Conservation (phyloP, 2,329 filamentous ascomycete species). For the Fusarium pininemorale region DNA sequence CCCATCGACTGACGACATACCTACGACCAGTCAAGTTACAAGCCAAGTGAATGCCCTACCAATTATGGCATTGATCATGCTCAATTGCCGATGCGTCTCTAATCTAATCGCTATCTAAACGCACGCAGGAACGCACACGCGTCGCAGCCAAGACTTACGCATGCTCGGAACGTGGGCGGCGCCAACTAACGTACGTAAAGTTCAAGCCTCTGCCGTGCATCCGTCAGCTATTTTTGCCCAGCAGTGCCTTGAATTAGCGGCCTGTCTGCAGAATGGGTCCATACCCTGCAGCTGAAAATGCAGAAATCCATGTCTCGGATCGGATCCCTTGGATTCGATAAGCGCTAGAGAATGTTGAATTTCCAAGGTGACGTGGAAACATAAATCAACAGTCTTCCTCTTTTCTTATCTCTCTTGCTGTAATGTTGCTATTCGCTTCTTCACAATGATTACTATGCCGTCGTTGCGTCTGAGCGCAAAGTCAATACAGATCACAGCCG, state of each 20-base stretch:
- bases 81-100: neutral
- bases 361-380: neutral
- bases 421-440: neutral
- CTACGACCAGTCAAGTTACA: neutral
- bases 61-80: neutral
- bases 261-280: neutral
- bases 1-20: neutral
- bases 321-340: neutral
- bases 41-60: too few species aligned
- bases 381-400: neutral
- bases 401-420: neutral
- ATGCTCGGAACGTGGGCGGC: neutral
- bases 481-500: constrained; percentile 13
- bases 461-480: constrained; percentile 10
- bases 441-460: constrained; percentile 14
- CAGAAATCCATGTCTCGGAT: neutral
- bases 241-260: neutral
- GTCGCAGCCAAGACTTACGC: neutral
- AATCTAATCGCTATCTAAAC: neutral
- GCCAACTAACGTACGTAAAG: neutral
- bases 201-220: neutral
- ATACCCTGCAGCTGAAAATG: neutral
- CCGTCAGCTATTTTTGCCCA: neutral
- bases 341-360: neutral
- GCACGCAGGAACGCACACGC: neutral